Conservation (phyloP, 441 rosid genomes). For the Sinapis alba region DNA sequence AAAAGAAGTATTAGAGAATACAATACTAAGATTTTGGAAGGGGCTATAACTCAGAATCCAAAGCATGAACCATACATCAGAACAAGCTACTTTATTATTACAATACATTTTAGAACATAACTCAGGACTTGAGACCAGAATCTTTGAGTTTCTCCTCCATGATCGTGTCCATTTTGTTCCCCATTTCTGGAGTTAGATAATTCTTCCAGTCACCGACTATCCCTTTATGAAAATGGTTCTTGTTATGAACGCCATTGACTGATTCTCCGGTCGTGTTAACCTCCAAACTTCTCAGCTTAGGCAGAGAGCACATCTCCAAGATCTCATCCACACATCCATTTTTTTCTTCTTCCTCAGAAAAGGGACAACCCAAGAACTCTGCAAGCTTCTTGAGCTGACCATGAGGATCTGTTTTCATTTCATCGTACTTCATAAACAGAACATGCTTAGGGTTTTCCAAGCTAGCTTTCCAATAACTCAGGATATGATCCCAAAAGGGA, state of each 20-base stretch:
- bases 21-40: no score
- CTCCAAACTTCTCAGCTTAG: background rate
- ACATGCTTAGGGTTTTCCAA: background rate
- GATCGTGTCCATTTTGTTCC: background rate
- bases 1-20: no score
- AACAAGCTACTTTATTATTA: background rate
- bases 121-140: background rate
- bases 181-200: background rate
- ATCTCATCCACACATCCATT: background rate
- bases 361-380: background rate
- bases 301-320: background rate
- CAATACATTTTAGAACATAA: background rate
- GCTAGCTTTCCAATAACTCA: background rate
- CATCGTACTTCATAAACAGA: background rate
- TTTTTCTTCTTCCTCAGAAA: background rate
- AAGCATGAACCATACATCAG: background rate
- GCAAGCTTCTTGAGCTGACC: background rate
- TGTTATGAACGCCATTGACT: background rate
- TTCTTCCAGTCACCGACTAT: background rate
- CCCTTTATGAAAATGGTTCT: background rate
- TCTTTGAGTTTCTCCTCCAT: background rate
- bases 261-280: background rate
- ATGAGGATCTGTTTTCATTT: background rate
- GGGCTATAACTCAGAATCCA: background rate
- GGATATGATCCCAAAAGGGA: background rate